Evolutionary conservation across 768 basidiomycete genomes (phyloP), one percentile per base, ranked within the genome.

Genomic region (Paxillus involutus): DNA sequence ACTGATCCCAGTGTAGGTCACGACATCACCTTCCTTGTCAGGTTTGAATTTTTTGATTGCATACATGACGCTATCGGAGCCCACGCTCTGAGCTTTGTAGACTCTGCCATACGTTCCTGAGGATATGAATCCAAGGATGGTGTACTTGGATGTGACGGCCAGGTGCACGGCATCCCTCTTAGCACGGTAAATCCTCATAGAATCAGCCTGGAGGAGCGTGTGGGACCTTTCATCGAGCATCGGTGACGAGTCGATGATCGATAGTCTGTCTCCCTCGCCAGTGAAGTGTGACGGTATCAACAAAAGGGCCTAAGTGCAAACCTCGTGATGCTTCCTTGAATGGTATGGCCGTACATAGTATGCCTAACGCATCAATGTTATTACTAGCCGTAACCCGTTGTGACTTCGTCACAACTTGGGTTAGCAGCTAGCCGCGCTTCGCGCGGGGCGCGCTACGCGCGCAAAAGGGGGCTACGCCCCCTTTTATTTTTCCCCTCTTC

Each of bases 41-140:
- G 96, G 97, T 67, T 99, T 99, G 78, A 98, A 98, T 71, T 98
- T 99, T 79, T 99, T 99, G 75, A 99, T 98, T 6, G 97, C 97
- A 61, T 94, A 89, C 44, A 96, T 80, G 58, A 75, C 77, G 3
- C 78, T 83, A 40, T 87, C 85, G 3, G 83, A 79, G 12, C 86
- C 88, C 44, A 82, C 76, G 64, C 88, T 89, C 65, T 86, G 82
- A 0, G 95, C 97, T 70, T 98, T 98, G 83, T 98, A 99, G 2
- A 98, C 97, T n/a, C 95, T 80, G 1, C 97, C 97, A 66, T 98
- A 98, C 0, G 96, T 98, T 17, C 97, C 97, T 8, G 94, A 96
- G 2, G 97, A 98, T 59, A 99, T 96, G 76, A 98, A 98, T 10
- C 97, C 97, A 7, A 95, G 80, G 62, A 98, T 97, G 49, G 81